Percentiles rank a stretch among this genome's conserved stretches.
phyloP scores from a whole-genome alignment of 176 grass and related monocot genomes.

The Zoysia pacifica region DNA sequence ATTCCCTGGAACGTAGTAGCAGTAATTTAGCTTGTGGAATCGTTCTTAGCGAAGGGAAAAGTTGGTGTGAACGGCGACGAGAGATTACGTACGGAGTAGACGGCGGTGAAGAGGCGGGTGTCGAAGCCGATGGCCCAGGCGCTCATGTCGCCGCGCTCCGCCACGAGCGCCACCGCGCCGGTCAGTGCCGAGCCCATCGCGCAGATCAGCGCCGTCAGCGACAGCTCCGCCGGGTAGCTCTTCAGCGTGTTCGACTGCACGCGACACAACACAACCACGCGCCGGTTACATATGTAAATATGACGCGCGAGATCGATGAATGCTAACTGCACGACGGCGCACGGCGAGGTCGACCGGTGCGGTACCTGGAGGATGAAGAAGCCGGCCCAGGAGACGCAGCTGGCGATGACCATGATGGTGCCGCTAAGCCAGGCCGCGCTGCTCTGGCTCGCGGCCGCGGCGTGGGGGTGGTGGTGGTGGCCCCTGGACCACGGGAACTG shows the following conservation, averaged over 20 bases:
- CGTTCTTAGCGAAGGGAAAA: too few species aligned
- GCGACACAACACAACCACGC: too few species aligned
- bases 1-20: constrained; percentile 55
- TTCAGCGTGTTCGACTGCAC: constrained; percentile 67
- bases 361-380: constrained; percentile 72
- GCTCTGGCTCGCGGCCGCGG: constrained; percentile 20
- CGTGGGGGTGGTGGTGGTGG: constrained; percentile 11
- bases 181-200: constrained; percentile 51
- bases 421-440: constrained; percentile 60
- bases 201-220: constrained; percentile 74
- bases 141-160: constrained; percentile 57
- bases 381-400: constrained; percentile 66
- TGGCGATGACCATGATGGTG: constrained; percentile 53
- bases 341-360: too few species aligned
- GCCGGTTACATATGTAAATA: too few species aligned
- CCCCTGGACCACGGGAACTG: constrained; percentile 67
- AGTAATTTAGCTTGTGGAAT: neutral
- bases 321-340: too few species aligned
- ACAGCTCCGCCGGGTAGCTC: constrained; percentile 76
- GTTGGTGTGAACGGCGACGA: too few species aligned
- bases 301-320: too few species aligned
- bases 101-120: constrained; percentile 81
- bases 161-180: constrained; percentile 57
- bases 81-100: constrained; percentile 63
- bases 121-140: constrained; percentile 78